Evolutionary conservation across 1,284 basidiomycete species (phyloP).

Genomic region (Boletus hoseneyae): DNA sequence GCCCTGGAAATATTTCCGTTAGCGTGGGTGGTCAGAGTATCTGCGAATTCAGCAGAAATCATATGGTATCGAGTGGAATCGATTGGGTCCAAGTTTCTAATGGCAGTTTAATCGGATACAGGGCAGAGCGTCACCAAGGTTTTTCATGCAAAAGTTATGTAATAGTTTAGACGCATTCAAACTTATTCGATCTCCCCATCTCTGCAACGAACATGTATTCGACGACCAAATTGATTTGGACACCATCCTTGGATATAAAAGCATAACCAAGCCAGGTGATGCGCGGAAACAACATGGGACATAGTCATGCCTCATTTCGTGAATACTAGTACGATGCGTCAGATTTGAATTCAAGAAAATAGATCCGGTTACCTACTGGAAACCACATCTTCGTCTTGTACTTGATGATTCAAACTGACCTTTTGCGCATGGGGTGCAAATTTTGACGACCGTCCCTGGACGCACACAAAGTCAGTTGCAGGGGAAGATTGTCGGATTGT

Average conservation of each 20-base stretch:
- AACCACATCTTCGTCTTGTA: constrained; percentile 94
- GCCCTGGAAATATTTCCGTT: neutral
- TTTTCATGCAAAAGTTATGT: too few species aligned
- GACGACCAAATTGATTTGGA: neutral
- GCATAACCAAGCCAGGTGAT: neutral
- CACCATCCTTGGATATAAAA: neutral
- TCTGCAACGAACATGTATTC: neutral
- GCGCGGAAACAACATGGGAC: neutral
- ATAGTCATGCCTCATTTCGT: constrained; percentile 33
- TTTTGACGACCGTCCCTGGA: constrained; percentile 83
- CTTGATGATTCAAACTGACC: constrained; percentile 83
- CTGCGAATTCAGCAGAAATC: neutral
- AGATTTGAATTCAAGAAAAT: neutral
- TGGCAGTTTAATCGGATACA: neutral
- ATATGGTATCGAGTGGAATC: too few species aligned
- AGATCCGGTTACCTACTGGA: constrained; percentile 61
- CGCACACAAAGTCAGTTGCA: constrained; percentile 23
- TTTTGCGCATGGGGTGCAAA: constrained; percentile 93
- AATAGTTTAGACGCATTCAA: neutral
- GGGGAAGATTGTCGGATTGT: constrained; percentile 3
- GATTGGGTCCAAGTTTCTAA: neutral
- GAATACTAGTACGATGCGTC: constrained; percentile 36
- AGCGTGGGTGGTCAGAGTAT: neutral
- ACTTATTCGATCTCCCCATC: neutral
- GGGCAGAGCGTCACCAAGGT: too few species aligned